These are phyloP conservation scores for Chalciporus pseudorubinellus DNA, from an alignment of 768 basidiomycete species.

Conservation along the genomic window DNA sequence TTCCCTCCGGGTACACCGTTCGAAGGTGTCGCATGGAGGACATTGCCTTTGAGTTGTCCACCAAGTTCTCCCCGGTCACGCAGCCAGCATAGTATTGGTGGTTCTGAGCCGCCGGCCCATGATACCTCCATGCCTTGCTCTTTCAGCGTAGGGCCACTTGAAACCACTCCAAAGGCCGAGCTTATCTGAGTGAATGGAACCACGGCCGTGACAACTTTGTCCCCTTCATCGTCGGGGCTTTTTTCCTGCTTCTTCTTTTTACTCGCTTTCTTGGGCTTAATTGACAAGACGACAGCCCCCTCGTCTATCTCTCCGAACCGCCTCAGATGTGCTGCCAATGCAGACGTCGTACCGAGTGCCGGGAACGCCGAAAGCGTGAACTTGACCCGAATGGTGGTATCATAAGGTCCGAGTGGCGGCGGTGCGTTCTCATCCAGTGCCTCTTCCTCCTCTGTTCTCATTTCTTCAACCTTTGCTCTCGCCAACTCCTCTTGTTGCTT, in stretches of 20 bases:
- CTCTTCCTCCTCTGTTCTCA: constrained; percentile 31
- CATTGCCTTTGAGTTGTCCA: constrained; percentile 5
- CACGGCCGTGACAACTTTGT: constrained; percentile 65
- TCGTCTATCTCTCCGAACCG: constrained; percentile 65
- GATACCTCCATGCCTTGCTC: constrained; percentile 62
- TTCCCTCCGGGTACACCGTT: constrained; percentile 5
- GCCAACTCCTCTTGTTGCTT: constrained; percentile 47
- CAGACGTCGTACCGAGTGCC: constrained; percentile 17
- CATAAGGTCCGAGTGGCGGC: constrained; percentile 60
- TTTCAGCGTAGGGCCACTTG: constrained; percentile 52
- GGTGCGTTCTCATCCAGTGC: constrained; percentile 47
- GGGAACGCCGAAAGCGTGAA: constrained; percentile 57
- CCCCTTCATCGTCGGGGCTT: constrained; percentile 25
- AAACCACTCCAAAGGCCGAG: constrained; percentile 74
- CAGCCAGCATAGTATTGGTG: constrained; percentile 68
- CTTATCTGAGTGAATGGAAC: constrained; percentile 76
- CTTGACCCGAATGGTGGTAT: constrained; percentile 75
- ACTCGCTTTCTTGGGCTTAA: constrained; percentile 51
- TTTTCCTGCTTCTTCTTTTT: constrained; percentile 36
- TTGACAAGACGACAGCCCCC: constrained; percentile 62
- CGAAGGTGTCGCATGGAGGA: constrained; percentile 19
- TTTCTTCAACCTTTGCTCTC: constrained; percentile 28
- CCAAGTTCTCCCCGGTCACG: constrained; percentile 69
- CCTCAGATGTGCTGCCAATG: constrained; percentile 41
- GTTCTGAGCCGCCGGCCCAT: constrained; percentile 74